Evolutionary conservation across 2,329 filamentous ascomycete genomes (phyloP), one percentile per base, ranked within the genome.

Genomic region (Tothia fuscella): DNA sequence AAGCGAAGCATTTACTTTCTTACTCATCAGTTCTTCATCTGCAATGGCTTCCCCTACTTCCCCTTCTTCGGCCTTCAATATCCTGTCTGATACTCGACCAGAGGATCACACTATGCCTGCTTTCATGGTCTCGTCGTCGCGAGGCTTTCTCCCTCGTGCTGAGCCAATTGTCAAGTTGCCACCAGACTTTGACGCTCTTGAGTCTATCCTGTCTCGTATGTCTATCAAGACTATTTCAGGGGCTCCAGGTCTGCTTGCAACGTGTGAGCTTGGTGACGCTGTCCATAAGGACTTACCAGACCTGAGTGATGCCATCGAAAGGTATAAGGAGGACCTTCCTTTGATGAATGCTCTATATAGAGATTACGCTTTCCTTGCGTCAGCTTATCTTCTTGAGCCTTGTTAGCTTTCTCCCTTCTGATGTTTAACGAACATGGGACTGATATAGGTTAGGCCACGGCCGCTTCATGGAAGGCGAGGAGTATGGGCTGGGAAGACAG

Each of bases 321-420:
- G 76, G 60, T 80, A 72, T 51, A 69, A 73, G 51, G 66, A 78
- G 47, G 80, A 94, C 61, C 70, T 89, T 29, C 80, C 81, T 13
- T 65, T 85, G 45, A 78, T 93, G 68, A 91, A 88, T 53, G 87
- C 87, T 25, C 65, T 93, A 36, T 94, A 94, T 60, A 74, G 88
- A 16, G 88, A 95, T 65, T 95, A 94, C 60, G 83, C 82, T 12
- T 95, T 94, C 68, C 65, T 94, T 22, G 82, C 87, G 4, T 93
- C 84, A 19, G 83, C 86, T 0, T 94, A 93, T 58, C 69, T 95
- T 22, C 76, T 95, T 22, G 88, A 95, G 67, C 88, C 88, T 9
- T 95, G 88, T 60, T 88, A 91, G 62, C 46, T 79, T 9, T 7
- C 16, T 12, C 22, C 9, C 12, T 20, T 16, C 14, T 4, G 14